Percentiles rank a stretch among this genome's conserved stretches.
Evolutionary conservation across 2,329 filamentous ascomycete genomes (phyloP).

Genomic region (Aspergillus texensis): DNA sequence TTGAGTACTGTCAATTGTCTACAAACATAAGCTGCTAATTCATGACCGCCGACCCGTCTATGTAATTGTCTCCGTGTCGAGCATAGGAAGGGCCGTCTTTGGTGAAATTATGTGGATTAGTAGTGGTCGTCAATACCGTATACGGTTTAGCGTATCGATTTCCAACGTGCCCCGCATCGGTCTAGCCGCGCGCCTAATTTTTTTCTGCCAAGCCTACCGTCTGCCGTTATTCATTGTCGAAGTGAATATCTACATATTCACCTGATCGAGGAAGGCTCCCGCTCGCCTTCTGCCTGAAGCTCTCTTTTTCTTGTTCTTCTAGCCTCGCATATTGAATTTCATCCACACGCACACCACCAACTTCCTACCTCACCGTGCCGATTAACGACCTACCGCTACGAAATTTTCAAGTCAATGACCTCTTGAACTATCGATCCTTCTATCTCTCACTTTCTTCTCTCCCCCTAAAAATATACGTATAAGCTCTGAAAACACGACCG

Average conservation of each 20-base stretch:
- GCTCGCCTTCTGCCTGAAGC: too few relatives aligned
- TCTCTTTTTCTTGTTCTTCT: neutral
- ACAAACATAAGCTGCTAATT: too few relatives aligned
- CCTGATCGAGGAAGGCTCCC: neutral
- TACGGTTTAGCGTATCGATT: neutral
- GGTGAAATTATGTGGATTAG: too few relatives aligned
- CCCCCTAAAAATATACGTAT: neutral
- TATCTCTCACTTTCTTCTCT: neutral
- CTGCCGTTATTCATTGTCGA: neutral
- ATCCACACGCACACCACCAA: too few relatives aligned
- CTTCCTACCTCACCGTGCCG: neutral
- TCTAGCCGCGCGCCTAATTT: slow-evolving; percentile 11
- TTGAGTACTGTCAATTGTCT: too few relatives aligned
- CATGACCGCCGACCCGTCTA: too few relatives aligned
- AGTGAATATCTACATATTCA: neutral
- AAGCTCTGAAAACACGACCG: neutral
- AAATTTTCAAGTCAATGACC: neutral
- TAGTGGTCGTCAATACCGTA: neutral
- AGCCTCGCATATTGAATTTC: neutral
- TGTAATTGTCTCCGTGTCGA: neutral
- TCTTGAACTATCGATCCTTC: neutral
- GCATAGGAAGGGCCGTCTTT: neutral
- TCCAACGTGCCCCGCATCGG: neutral
- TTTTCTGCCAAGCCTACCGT: neutral
- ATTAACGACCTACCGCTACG: neutral